Conservation (phyloP, 1,139 yeast genomes). For the Blastobotrys elegans region DNA sequence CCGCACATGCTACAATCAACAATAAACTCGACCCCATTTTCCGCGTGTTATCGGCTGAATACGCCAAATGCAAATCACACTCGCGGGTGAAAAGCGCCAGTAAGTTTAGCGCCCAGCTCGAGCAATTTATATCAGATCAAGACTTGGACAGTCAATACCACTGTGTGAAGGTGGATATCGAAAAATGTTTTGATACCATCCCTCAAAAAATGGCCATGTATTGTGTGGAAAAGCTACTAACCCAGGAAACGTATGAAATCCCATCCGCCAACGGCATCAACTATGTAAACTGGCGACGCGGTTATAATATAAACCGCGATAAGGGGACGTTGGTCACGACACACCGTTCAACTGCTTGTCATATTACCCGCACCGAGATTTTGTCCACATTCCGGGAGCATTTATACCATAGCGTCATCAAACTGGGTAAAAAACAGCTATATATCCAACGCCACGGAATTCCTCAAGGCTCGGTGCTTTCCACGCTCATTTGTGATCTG, state of each 20-base stretch:
- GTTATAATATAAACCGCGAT: too few relatives aligned
- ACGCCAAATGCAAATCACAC: background rate
- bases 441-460: slow-evolving; percentile 60
- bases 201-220: slow-evolving; percentile 39
- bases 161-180: slow-evolving; percentile 70
- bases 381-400: slow-evolving; percentile 35
- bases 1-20: slow-evolving; percentile 23
- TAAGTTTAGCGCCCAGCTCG: slow-evolving; percentile 17
- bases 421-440: slow-evolving; percentile 35
- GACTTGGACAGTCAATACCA: slow-evolving; percentile 31
- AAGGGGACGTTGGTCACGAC: too few relatives aligned
- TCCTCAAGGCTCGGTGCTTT: slow-evolving; percentile 82
- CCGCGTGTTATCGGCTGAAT: slow-evolving; percentile 18
- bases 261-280: background rate
- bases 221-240: slow-evolving; percentile 1
- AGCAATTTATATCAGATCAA: slow-evolving; percentile 16
- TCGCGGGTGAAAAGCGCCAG: slow-evolving; percentile 11
- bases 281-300: background rate
- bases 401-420: slow-evolving; percentile 38
- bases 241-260: slow-evolving; percentile 1
- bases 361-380: too few relatives aligned
- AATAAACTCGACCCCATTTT: slow-evolving; percentile 27
- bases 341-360: too few relatives aligned
- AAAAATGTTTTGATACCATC: slow-evolving; percentile 73
- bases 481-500: slow-evolving; percentile 70